These are phyloP conservation scores for Hemileccinum impolitum DNA, from an alignment of 768 basidiomycete species.

Conservation along the genomic window DNA sequence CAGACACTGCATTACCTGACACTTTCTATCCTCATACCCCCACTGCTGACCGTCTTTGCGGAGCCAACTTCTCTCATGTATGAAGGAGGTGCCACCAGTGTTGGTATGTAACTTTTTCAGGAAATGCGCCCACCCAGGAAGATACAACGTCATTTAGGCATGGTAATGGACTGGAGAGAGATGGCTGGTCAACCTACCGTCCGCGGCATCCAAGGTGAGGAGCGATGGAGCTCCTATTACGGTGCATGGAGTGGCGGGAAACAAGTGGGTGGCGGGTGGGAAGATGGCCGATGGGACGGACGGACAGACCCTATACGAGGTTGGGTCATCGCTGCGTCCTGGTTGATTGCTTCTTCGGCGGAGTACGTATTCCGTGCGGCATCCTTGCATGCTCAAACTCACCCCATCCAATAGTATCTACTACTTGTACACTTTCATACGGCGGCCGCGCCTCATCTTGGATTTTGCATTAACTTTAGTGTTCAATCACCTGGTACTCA, in stretches of 20 bases:
- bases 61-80: slow-evolving; percentile 65
- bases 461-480: slow-evolving; percentile 91
- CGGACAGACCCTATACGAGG: slow-evolving; percentile 76
- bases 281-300: slow-evolving; percentile 57
- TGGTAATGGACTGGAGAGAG: slow-evolving; percentile 98
- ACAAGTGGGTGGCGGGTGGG: slow-evolving; percentile 57
- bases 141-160: slow-evolving; percentile 42
- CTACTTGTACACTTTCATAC: slow-evolving; percentile 83
- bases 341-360: slow-evolving; percentile 76
- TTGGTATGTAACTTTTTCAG: slow-evolving; percentile 47
- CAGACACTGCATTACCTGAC: slow-evolving; percentile 94
- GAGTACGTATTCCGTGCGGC: slow-evolving; percentile 63
- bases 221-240: slow-evolving; percentile 61
- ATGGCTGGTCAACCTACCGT: slow-evolving; percentile 85
- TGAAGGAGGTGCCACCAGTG: slow-evolving; percentile 77
- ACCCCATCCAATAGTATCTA: slow-evolving; percentile 47
- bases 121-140: background rate
- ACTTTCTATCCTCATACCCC: slow-evolving; percentile 77
- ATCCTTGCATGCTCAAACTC: slow-evolving; percentile 6
- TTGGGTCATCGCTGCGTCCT: slow-evolving; percentile 87
- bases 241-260: slow-evolving; percentile 82
- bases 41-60: slow-evolving; percentile 71
- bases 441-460: slow-evolving; percentile 89
- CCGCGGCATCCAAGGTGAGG: slow-evolving; percentile 57
- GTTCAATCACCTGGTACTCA: slow-evolving; percentile 90